Evolutionary conservation across 2,329 filamentous ascomycete species (phyloP).

Genomic region (Exophiala xenobiotica): DNA sequence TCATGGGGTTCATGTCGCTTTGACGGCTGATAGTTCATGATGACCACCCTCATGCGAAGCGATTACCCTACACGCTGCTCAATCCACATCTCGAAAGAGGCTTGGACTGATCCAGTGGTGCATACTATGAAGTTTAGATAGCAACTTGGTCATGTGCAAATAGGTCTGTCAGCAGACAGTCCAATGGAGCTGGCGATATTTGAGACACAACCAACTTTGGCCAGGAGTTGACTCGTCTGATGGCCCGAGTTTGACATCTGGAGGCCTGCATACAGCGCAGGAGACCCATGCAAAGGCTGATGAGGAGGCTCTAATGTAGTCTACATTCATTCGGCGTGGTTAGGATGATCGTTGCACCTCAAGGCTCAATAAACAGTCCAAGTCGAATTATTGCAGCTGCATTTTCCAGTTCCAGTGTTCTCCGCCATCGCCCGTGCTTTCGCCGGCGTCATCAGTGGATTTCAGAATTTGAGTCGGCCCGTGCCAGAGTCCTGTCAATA

Average conservation of each 20-base stretch:
- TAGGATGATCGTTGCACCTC: neutral
- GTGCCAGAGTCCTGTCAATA: neutral
- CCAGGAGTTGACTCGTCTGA: too few species aligned
- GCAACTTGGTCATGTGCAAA: neutral
- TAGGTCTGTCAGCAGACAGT: neutral
- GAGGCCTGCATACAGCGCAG: too few species aligned
- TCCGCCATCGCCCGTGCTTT: neutral
- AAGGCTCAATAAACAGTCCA: neutral
- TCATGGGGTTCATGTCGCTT: too few species aligned
- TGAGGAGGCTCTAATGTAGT: too few species aligned
- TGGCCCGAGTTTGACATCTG: neutral
- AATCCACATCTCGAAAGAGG: neutral
- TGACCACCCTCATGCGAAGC: neutral
- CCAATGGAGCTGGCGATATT: neutral
- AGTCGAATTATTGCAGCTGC: neutral
- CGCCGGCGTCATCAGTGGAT: neutral
- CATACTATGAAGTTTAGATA: neutral
- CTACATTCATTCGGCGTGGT: neutral
- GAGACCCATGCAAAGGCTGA: too few species aligned
- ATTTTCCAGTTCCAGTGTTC: neutral
- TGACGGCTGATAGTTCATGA: neutral
- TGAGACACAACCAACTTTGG: too few species aligned
- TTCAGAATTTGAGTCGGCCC: neutral
- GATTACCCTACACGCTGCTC: neutral
- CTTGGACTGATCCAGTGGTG: neutral